phyloP scores from a whole-genome alignment of 139 green algal genomes.

The Chlorella vulgaris region DNA sequence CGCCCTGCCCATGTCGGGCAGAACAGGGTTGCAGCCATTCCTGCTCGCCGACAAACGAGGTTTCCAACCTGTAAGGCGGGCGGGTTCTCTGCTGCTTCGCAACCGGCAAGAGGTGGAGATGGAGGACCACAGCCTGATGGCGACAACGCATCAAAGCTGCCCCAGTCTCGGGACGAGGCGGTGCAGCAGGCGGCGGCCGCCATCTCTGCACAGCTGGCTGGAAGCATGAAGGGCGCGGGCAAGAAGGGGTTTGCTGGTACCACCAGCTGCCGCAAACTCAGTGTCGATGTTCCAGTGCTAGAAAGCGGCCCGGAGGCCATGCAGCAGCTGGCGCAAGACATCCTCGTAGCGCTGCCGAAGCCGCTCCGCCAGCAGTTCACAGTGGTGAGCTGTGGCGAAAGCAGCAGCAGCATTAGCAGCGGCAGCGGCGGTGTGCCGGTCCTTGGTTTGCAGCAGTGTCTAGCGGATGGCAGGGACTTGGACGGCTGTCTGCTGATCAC shows the following conservation, averaged over 20 bases:
- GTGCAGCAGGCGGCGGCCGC: constrained; percentile 30
- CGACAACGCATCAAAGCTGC: background rate
- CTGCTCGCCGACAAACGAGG: no score
- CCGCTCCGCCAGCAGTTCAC: constrained; percentile 23
- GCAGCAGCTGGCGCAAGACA: constrained; percentile 33
- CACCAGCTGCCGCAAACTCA: background rate
- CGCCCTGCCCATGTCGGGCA: background rate
- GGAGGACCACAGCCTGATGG: background rate
- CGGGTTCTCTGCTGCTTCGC: background rate
- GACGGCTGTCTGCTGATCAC: constrained; percentile 29
- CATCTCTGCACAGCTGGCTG: constrained; percentile 14
- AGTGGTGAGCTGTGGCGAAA: background rate
- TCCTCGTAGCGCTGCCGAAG: constrained; percentile 25
- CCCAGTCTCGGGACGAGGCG: constrained; percentile 1
- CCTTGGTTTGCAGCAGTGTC: constrained; percentile 6
- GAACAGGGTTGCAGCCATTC: no score
- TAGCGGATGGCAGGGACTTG: background rate
- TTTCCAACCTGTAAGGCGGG: background rate
- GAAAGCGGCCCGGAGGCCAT: constrained; percentile 12
- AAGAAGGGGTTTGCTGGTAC: constrained; percentile 37
- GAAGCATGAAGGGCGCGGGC: no score
- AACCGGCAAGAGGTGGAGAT: background rate
- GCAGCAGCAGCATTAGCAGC: constrained; percentile 9
- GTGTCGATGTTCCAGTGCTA: constrained; percentile 38
- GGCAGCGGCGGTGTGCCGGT: background rate